Percentiles rank a stretch among this genome's conserved stretches.
Conservation (phyloP, 1,139 yeast genomes). For the Sugiyamaella pinicola region DNA sequence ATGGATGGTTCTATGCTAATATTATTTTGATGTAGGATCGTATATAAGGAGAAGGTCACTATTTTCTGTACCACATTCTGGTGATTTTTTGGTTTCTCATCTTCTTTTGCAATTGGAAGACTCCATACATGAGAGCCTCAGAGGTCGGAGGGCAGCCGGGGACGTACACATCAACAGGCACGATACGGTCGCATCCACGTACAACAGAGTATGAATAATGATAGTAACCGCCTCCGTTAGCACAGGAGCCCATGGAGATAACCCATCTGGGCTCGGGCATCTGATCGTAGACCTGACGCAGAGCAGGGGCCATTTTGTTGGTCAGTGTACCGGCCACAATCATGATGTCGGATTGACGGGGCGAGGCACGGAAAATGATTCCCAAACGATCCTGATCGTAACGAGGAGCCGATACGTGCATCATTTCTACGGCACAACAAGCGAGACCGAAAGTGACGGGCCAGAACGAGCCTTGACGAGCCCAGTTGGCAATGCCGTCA, state of each 20-base stretch:
- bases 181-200: conserved; percentile 85
- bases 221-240: conserved; percentile 93
- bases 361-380: conserved; percentile 91
- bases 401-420: conserved; percentile 91
- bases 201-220: conserved; percentile 89
- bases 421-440: conserved; percentile 94
- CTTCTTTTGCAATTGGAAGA: conserved; percentile 85
- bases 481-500: conserved; percentile 88
- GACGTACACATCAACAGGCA: conserved; percentile 88
- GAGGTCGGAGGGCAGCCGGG: conserved; percentile 95
- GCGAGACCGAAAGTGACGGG: conserved; percentile 92
- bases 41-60: conserved; percentile 20
- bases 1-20: conserved; percentile 9
- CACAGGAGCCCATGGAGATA: conserved; percentile 93
- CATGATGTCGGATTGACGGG: conserved; percentile 92
- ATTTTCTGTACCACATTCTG: conserved; percentile 84
- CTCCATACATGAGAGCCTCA: conserved; percentile 89
- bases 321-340: conserved; percentile 92
- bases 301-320: conserved; percentile 91
- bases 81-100: conserved; percentile 81
- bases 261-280: conserved; percentile 93
- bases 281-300: conserved; percentile 91
- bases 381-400: conserved; percentile 94
- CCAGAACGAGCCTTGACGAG: conserved; percentile 90
- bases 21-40: neutral